phyloP scores from a whole-genome alignment of 441 rosid species.

The Macaranga tanarius region DNA sequence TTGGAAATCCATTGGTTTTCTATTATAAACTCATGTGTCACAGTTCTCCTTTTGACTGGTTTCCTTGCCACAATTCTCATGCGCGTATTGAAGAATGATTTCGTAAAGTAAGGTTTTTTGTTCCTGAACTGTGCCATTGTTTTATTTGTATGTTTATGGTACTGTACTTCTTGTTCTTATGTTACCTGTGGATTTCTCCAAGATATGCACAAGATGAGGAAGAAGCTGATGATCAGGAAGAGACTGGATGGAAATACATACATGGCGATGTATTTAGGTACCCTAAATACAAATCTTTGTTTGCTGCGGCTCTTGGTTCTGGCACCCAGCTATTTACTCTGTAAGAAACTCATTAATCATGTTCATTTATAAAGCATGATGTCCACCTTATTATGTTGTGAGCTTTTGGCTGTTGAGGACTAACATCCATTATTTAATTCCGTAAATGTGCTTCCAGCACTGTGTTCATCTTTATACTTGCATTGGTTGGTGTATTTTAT shows the following conservation, averaged over 20 bases:
- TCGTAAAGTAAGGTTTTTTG: conserved; percentile 58
- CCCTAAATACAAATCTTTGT: conserved; percentile 67
- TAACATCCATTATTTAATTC: too few relatives aligned
- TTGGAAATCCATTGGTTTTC: conserved; percentile 90
- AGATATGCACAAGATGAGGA: conserved; percentile 92
- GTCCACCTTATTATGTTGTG: not conserved
- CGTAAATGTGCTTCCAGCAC: conserved; percentile 42
- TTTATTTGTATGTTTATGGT: not conserved
- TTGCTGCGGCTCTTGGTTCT: conserved; percentile 74
- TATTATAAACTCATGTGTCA: conserved; percentile 74
- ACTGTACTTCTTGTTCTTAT: not conserved
- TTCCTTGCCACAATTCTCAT: conserved; percentile 86
- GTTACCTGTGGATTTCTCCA: not conserved
- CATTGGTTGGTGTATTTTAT: conserved; percentile 79
- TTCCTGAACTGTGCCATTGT: not conserved
- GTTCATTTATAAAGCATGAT: not conserved
- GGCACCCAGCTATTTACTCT: conserved; percentile 73
- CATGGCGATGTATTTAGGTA: conserved; percentile 85
- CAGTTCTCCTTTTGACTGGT: conserved; percentile 81
- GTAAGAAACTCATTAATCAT: conserved; percentile 38
- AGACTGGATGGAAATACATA: conserved; percentile 92
- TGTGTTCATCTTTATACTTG: conserved; percentile 66
- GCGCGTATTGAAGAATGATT: conserved; percentile 86
- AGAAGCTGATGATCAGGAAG: conserved; percentile 84
- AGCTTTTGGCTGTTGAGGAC: not conserved